A percentile compares a stretch with the other conserved stretches of the same genome.
Conservation (phyloP, 2,329 filamentous ascomycete genomes). For the Aspergillus luchuensis region DNA sequence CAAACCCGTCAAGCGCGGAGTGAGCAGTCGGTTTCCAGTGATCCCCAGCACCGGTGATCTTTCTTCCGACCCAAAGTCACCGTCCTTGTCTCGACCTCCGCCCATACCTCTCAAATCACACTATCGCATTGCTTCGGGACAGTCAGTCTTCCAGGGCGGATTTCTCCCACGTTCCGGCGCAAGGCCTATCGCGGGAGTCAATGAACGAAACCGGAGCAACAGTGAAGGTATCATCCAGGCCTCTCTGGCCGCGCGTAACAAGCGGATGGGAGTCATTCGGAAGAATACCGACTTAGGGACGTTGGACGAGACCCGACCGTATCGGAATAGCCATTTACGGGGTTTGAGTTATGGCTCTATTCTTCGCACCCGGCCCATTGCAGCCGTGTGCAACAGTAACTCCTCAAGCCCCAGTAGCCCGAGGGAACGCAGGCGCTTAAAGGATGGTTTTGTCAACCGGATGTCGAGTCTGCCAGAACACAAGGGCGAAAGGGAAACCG, state of each 20-base stretch:
- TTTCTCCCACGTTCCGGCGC: conserved; percentile 69
- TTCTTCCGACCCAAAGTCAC: conserved; percentile 71
- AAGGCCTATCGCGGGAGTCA: conserved; percentile 70
- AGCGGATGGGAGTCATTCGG: conserved; percentile 63
- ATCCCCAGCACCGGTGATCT: conserved; percentile 54
- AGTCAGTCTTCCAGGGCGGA: conserved; percentile 39
- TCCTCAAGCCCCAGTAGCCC: conserved; percentile 50
- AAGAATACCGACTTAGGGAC: conserved; percentile 58
- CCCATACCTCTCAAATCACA: conserved; percentile 81
- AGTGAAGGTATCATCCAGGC: conserved; percentile 61
- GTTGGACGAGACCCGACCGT: conserved; percentile 54
- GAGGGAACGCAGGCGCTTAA: conserved; percentile 43
- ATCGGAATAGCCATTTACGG: conserved; percentile 57
- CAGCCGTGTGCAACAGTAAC: conserved; percentile 38
- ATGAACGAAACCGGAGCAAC: conserved; percentile 59
- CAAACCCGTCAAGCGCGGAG: conserved; percentile 62
- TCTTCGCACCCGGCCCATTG: conserved; percentile 42
- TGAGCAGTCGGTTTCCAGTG: conserved; percentile 62
- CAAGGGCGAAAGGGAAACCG: conserved; percentile 50
- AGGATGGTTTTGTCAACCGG: conserved; percentile 51
- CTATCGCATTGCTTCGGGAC: conserved; percentile 61
- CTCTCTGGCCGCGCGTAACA: conserved; percentile 50
- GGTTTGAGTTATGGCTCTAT: conserved; percentile 61
- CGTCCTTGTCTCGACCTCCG: conserved; percentile 66
- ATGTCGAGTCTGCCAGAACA: conserved; percentile 61